Base-by-base conservation (phyloP, 192 early-diverging fungal species). In the Funneliformis mosseae region DNA sequence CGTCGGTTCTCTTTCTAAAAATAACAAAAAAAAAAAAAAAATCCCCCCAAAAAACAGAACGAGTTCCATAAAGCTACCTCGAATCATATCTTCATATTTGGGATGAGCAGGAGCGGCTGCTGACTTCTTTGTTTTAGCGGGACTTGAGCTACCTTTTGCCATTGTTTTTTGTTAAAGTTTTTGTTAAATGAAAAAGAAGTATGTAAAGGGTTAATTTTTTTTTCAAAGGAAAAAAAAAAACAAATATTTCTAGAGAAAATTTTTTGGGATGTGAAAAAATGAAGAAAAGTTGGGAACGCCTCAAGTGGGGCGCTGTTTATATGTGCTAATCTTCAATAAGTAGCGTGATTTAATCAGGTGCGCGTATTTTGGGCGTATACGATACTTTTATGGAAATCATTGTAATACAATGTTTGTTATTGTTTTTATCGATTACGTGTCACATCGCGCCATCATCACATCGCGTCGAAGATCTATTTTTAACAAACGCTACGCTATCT, bases 1-100 rank as follows among this genome's bases (percentile, higher is more conserved):
- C 33, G 1, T 33, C 33, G 33, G 33, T 33, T 33, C 33, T 33
- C 33, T 33, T 33, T 33, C 33, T 33, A 3, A 33, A 33, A 33
- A 0, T 33, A 33, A 33, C 33, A 33, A 33, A 61, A 61, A 61
- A 6, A 61, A 61, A n/a, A n/a, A n/a, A 6, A 8, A 16, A 61
- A 16, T n/a, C n/a, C n/a, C n/a, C n/a, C n/a, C n/a, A n/a, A n/a
- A n/a, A n/a, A n/a, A n/a, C n/a, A n/a, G n/a, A n/a, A n/a, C n/a
- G n/a, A n/a, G 16, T 67, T 28, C 5, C 64, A 8, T 5, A 38
- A 14, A 50, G 6, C 8, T 68, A 69, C 77, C 77, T 78, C 46
- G 39, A 68, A 78, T 78, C 77, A 78, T 78, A 23, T 78, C 77
- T 16, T 66, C 77, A 46, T 78, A 78, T 23, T 68, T 78, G 10